These are phyloP conservation scores for Lasiodiplodia theobromae DNA, from an alignment of 2,329 filamentous ascomycete species.

Conservation along the genomic window DNA sequence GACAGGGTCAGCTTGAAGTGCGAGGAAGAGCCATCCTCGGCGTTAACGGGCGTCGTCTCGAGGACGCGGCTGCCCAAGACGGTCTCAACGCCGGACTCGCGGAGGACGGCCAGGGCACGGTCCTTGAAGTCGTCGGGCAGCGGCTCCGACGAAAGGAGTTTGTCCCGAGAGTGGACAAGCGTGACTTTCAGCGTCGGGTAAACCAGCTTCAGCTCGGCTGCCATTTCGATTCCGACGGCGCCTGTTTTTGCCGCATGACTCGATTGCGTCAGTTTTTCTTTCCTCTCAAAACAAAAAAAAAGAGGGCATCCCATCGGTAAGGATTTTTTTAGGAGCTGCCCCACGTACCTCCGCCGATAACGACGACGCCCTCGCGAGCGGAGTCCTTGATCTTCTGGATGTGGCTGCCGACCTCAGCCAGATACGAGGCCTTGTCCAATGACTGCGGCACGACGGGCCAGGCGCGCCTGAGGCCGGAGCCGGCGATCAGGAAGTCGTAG, in stretches of 20 bases:
- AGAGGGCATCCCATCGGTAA: too few species aligned
- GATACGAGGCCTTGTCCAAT: conserved; percentile 64
- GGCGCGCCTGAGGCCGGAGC: conserved; percentile 71
- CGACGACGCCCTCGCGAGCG: conserved; percentile 56
- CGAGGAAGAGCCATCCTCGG: neutral
- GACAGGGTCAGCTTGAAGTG: conserved; percentile 46
- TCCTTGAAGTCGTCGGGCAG: conserved; percentile 75
- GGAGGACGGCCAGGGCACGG: conserved; percentile 64
- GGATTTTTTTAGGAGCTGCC: neutral
- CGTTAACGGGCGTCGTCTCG: conserved; percentile 42
- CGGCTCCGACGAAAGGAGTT: conserved; percentile 75
- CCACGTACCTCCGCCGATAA: conserved; percentile 71
- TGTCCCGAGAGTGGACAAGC: conserved; percentile 74
- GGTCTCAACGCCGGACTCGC: conserved; percentile 69
- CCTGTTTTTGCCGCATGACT: conserved; percentile 49
- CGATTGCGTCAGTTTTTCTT: too few species aligned
- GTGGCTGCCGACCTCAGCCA: conserved; percentile 67
- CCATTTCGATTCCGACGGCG: conserved; percentile 84
- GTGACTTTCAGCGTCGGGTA: conserved; percentile 71
- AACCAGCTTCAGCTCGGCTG: conserved; percentile 75
- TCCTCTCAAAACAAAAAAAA: neutral
- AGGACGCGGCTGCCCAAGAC: conserved; percentile 66
- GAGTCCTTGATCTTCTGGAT: conserved; percentile 46
- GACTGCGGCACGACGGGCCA: conserved; percentile 79
- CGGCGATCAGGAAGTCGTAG: conserved; percentile 80